phyloP scores from a whole-genome alignment of 805 yeast species.

The Ogataea philodendri region DNA sequence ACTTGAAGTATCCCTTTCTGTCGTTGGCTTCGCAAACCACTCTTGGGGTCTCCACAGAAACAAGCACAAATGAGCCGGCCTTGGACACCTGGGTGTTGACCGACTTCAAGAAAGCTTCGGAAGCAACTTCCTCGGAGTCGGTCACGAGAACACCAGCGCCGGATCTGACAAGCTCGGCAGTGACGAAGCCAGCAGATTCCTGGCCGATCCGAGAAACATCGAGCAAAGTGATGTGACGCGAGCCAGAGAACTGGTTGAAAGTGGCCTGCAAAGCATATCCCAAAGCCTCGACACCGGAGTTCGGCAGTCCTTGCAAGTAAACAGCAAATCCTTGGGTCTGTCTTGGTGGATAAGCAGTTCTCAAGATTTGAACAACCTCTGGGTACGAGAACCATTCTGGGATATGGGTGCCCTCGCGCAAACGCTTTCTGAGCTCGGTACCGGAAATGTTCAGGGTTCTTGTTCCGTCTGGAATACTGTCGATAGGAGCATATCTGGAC shows the following conservation, averaged over 20 bases:
- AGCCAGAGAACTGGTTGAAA: constrained; percentile 83
- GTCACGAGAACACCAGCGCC: constrained; percentile 88
- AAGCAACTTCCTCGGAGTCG: constrained; percentile 43
- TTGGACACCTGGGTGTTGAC: constrained; percentile 45
- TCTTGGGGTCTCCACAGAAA: constrained; percentile 50
- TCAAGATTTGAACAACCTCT: constrained; percentile 86
- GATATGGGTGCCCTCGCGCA: constrained; percentile 81
- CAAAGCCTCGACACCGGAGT: constrained; percentile 60
- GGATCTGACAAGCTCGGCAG: constrained; percentile 77
- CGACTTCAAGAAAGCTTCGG: constrained; percentile 40
- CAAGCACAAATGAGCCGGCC: constrained; percentile 50
- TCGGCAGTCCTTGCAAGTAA: constrained; percentile 57
- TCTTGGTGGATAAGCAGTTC: constrained; percentile 93
- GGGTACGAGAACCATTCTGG: constrained; percentile 98
- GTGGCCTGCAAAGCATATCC: constrained; percentile 86
- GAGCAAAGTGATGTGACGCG: constrained; percentile 70
- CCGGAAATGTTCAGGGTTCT: constrained; percentile 86
- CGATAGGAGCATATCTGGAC: constrained; percentile 93
- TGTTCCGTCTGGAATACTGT: constrained; percentile 75
- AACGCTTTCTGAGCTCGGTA: constrained; percentile 86
- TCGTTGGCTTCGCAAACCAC: constrained; percentile 46
- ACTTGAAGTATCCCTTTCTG: constrained; percentile 48
- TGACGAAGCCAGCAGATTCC: constrained; percentile 55
- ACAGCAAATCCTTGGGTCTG: constrained; percentile 84
- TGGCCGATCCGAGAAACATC: constrained; percentile 34